These are phyloP conservation scores for Balakata baccata DNA, from an alignment of 345 rosid genomes.

Conservation along the genomic window DNA sequence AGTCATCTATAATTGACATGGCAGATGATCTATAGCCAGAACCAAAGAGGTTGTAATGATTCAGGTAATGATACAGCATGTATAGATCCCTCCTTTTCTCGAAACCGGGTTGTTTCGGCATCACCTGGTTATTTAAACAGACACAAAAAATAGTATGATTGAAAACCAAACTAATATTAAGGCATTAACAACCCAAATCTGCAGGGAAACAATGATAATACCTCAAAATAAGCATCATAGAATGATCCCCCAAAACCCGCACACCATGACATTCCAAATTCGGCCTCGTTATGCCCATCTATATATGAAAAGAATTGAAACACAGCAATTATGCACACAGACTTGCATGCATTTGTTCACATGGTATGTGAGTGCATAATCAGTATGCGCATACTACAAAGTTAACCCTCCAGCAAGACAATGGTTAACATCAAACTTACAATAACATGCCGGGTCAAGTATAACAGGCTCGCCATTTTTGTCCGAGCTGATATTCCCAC, in stretches of 20 bases:
- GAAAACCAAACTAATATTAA: neutral
- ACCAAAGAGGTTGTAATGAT: conserved; percentile 90
- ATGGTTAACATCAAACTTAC: conserved; percentile 36
- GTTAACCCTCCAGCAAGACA: neutral
- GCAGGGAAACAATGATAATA: conserved; percentile 35
- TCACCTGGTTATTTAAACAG: conserved; percentile 45
- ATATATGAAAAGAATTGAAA: conserved; percentile 5
- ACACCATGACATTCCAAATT: conserved; percentile 98
- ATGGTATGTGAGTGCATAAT: neutral
- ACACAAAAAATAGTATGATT: neutral
- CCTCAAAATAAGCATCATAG: conserved; percentile 77
- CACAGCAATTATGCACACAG: no score
- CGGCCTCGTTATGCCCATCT: conserved; percentile 96
- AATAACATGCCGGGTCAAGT: conserved; percentile 96
- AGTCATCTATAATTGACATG: conserved; percentile 67
- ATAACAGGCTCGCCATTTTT: conserved; percentile 77
- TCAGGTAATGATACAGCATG: conserved; percentile 81
- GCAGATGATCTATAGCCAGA: conserved; percentile 83
- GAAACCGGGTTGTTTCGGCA: conserved; percentile 75
- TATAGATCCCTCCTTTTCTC: conserved; percentile 80
- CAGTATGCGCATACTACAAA: neutral
- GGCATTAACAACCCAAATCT: neutral
- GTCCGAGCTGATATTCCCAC: conserved; percentile 84
- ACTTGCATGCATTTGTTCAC: neutral
- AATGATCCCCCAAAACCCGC: conserved; percentile 85